Percentiles rank a stretch among this genome's conserved stretches.
Evolutionary conservation across 225 moss, liverwort and hornwort genomes (phyloP).

Genomic region (Rhytidiadelphus loreus): DNA sequence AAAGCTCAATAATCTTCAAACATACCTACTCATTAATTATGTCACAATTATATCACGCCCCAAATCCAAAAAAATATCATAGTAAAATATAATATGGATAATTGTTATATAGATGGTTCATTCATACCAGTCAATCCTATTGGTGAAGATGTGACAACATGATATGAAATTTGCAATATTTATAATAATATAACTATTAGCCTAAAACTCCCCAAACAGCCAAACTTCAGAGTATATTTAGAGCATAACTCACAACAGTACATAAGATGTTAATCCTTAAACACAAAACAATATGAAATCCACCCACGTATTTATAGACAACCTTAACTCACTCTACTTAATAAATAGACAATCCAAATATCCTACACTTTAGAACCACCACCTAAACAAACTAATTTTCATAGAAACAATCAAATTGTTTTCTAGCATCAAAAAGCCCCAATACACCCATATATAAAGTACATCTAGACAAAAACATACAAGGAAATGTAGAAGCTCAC

Average conservation of each 20-base stretch:
- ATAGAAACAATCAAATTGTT: neutral
- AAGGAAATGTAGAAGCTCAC: neutral
- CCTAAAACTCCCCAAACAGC: accelerated
- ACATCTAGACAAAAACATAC: accelerated
- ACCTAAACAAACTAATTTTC: neutral
- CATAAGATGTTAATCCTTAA: neutral
- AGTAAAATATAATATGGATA: neutral
- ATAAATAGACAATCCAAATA: neutral
- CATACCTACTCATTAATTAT: accelerated
- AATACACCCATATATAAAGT: neutral
- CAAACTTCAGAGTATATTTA: neutral
- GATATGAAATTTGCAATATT: neutral
- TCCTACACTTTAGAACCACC: neutral
- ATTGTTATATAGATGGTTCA: neutral
- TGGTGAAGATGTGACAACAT: neutral
- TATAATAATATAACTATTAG: neutral
- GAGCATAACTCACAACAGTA: neutral
- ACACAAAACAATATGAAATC: neutral
- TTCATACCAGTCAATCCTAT: accelerated
- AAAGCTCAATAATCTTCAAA: accelerated
- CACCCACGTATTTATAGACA: neutral
- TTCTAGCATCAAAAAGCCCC: neutral
- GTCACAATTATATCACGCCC: too few species aligned
- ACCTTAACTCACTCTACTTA: neutral
- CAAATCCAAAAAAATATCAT: neutral